Conservation (phyloP, 2,329 filamentous ascomycete genomes). For the Colletotrichum orchidophilum region DNA sequence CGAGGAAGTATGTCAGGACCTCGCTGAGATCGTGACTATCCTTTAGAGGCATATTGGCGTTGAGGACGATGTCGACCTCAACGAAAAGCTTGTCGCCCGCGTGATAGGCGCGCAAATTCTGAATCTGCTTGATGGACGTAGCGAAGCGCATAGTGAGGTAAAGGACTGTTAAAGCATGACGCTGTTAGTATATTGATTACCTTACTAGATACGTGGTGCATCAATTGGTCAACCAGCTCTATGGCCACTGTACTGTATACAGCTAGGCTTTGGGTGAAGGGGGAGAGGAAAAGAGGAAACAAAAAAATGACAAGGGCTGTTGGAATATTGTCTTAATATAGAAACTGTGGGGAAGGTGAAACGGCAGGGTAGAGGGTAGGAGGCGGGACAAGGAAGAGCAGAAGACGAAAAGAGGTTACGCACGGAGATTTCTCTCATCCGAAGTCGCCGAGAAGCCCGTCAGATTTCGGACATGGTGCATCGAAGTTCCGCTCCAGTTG, state of each 20-base stretch:
- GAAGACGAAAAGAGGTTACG: conserved; percentile 26
- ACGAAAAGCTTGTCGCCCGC: conserved; percentile 87
- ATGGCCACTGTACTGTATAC: background rate
- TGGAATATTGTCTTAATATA: conserved; percentile 10
- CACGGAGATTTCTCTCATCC: conserved; percentile 80
- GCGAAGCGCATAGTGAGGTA: conserved; percentile 96
- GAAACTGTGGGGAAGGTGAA: conserved; percentile 9
- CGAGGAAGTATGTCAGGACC: conserved; percentile 83
- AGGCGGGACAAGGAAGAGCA: background rate
- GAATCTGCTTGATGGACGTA: conserved; percentile 85
- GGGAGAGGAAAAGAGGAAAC: background rate
- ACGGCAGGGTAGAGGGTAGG: conserved; percentile 1
- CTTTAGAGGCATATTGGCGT: conserved; percentile 77
- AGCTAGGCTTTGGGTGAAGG: background rate
- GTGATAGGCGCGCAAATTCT: conserved; percentile 86
- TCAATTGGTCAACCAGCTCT: background rate
- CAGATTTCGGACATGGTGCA: conserved; percentile 82
- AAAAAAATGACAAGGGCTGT: background rate
- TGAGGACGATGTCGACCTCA: conserved; percentile 83
- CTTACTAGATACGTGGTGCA: background rate
- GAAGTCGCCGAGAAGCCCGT: conserved; percentile 82
- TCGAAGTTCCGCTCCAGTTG: conserved; percentile 80
- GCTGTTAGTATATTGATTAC: background rate
- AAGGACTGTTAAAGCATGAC: conserved; percentile 58
- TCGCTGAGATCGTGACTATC: conserved; percentile 85